Evolutionary conservation across 257 asterid species (phyloP).

Genomic region (Jaltomata sinuosa): DNA sequence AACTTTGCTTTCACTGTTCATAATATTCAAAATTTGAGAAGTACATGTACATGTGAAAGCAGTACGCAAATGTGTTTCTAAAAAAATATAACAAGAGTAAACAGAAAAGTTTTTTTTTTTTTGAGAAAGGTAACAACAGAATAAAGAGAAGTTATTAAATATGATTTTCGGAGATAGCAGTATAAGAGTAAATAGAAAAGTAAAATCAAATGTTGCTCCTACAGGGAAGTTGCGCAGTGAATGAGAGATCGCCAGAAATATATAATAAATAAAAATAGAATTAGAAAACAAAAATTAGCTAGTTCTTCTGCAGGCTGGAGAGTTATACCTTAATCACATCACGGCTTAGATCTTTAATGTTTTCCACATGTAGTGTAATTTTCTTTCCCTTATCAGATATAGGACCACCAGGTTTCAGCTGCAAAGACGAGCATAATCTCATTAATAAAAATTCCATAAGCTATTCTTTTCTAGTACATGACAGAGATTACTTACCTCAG

Average conservation of each 20-base stretch:
- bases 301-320: not conserved
- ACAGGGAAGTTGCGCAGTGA: not conserved
- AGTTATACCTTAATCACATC: constrained; percentile 82
- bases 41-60: not conserved
- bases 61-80: not conserved
- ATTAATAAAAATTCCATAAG: not conserved
- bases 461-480: not conserved
- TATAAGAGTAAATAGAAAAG: not conserved
- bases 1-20: not conserved
- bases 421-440: constrained; percentile 16
- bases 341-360: constrained; percentile 68
- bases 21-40: not conserved
- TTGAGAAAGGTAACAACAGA: not conserved
- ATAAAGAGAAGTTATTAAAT: not conserved
- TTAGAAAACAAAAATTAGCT: not conserved
- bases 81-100: not conserved
- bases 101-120: not conserved
- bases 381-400: constrained; percentile 83
- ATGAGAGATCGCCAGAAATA: not conserved
- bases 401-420: constrained; percentile 89
- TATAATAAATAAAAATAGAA: not conserved
- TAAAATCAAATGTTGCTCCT: not conserved
- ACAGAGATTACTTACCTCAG: constrained; percentile 51
- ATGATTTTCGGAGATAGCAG: not conserved
- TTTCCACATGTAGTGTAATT: constrained; percentile 56